These are phyloP conservation scores for Stachybotrys chlorohalonatus DNA, from an alignment of 2,329 filamentous ascomycete species.

Conservation along the genomic window DNA sequence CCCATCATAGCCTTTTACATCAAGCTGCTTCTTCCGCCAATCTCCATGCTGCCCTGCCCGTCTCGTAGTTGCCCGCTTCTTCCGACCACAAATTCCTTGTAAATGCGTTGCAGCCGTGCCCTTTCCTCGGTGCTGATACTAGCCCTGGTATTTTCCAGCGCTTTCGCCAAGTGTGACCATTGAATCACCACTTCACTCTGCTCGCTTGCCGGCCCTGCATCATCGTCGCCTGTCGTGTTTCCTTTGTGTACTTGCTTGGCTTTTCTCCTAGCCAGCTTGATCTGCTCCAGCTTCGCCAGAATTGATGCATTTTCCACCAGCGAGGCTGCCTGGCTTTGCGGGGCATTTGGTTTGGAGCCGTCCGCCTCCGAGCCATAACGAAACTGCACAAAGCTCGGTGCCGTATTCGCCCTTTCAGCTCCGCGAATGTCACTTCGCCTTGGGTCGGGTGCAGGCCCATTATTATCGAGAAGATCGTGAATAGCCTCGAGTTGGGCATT, in stretches of 20 bases:
- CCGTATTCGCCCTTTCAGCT: slow-evolving; percentile 15
- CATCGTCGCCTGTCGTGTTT: slow-evolving; percentile 10
- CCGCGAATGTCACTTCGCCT: slow-evolving; percentile 26
- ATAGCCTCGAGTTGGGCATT: slow-evolving; percentile 97
- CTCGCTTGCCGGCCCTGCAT: slow-evolving; percentile 21
- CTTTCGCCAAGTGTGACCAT: slow-evolving; percentile 75
- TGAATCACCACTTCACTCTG: slow-evolving; percentile 67
- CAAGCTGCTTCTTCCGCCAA: slow-evolving; percentile 85
- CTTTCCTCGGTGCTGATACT: slow-evolving; percentile 78
- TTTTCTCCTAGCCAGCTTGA: slow-evolving; percentile 59
- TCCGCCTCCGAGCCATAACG: slow-evolving; percentile 59
- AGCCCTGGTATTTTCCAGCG: slow-evolving; percentile 66
- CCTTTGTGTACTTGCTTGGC: slow-evolving; percentile 24
- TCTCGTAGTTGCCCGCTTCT: slow-evolving; percentile 92
- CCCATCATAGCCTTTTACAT: slow-evolving; percentile 50
- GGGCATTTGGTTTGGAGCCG: slow-evolving; percentile 27
- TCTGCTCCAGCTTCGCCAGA: slow-evolving; percentile 68
- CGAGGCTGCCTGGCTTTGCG: slow-evolving; percentile 41
- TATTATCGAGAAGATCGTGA: slow-evolving; percentile 69
- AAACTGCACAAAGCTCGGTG: slow-evolving; percentile 69
- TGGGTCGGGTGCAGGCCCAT: slow-evolving; percentile 33
- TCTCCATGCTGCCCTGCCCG: slow-evolving; percentile 83
- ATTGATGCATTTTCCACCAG: slow-evolving; percentile 74
- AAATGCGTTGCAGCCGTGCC: slow-evolving; percentile 67
- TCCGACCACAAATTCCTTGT: slow-evolving; percentile 85